Percentiles rank a stretch among this genome's conserved stretches.
Evolutionary conservation across 2,329 filamentous ascomycete species (phyloP).

Genomic region (Colletotrichum endophyticum): DNA sequence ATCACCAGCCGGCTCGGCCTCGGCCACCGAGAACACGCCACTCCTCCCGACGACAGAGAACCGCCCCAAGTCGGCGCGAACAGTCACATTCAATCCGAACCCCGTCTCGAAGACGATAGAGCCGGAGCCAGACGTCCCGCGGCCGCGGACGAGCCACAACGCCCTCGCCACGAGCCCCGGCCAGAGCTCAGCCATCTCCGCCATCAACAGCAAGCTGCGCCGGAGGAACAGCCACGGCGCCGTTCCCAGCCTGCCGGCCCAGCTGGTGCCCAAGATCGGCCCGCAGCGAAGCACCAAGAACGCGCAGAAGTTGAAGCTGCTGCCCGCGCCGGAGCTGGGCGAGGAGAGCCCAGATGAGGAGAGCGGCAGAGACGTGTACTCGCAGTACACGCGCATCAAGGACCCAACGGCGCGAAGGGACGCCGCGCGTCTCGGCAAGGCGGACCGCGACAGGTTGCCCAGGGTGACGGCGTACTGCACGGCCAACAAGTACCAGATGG

Average conservation of each 20-base stretch:
- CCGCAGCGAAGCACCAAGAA: slow-evolving; percentile 95
- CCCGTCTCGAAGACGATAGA: slow-evolving; percentile 67
- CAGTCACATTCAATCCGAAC: slow-evolving; percentile 79
- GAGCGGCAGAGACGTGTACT: slow-evolving; percentile 93
- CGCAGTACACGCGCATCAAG: slow-evolving; percentile 97
- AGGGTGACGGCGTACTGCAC: slow-evolving; percentile 97
- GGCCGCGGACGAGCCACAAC: slow-evolving; percentile 33
- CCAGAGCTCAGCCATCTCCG: slow-evolving; percentile 65
- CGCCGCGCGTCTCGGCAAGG: slow-evolving; percentile 90
- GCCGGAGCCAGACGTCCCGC: slow-evolving; percentile 41
- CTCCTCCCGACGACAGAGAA: slow-evolving; percentile 35
- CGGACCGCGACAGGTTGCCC: slow-evolving; percentile 84
- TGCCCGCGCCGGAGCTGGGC: slow-evolving; percentile 86
- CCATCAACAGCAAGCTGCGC: slow-evolving; percentile 86
- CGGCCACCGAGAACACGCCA: slow-evolving; percentile 37
- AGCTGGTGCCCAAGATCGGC: slow-evolving; percentile 73
- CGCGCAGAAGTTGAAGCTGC: slow-evolving; percentile 94
- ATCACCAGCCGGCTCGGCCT: slow-evolving; percentile 3
- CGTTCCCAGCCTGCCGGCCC: slow-evolving; percentile 38
- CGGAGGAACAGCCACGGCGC: slow-evolving; percentile 82
- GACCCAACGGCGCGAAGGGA: slow-evolving; percentile 92
- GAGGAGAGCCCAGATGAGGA: slow-evolving; percentile 84
- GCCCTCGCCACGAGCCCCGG: slow-evolving; percentile 35
- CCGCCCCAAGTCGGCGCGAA: slow-evolving; percentile 58
- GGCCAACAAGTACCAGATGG: slow-evolving; percentile 88